Base-by-base conservation (phyloP, 768 basidiomycete species). In the Arthromyces matolae region DNA sequence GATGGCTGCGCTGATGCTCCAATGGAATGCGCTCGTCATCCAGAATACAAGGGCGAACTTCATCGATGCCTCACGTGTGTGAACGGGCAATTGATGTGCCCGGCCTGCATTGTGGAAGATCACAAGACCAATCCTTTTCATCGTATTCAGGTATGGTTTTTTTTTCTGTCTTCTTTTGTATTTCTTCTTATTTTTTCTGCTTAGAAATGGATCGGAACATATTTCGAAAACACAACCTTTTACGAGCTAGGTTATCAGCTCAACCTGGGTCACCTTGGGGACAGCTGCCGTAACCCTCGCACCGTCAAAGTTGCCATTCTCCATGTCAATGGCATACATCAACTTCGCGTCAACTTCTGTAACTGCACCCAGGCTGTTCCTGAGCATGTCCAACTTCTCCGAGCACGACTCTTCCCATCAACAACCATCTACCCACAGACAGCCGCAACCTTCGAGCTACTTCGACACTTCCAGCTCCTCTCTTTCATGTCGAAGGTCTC, bases 281-380 rank as follows among this genome's bases (percentile, higher is more conserved):
- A 51, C 8, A 0, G 1, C 3, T 68, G 68, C 42, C 20, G 19
- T 0, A 49, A 40, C 38, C 56, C 61, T 5, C 8, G 1, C 3
- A 31, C 48, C 1, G 38, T 16, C 7, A 25, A 50, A 49, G 59
- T 20, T 50, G n/a, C n/a, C n/a, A n/a, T n/a, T n/a, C n/a, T 68
- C 12, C 48, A 62, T 22, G 35, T 32, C 3, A 60, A 63, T 47
- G 58, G 60, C 0, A 51, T 71, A 6, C 68, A 70, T 32, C 23
- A 41, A 4, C 55, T 71, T 14, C 44, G 36, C 0, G 13, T 71
- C 6, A 51, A 60, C n/a, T 71, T 61, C 33, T 70, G 69, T 49
- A 56, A 52, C 0, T 71, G 68, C 40, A 20, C n/a, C 23, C 18
- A 3, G 40, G 46, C 3, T n/a, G n/a, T n/a, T n/a, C 19, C 37